Conservation (phyloP, 306 rosid genomes). For the Cicer cuneatum region DNA sequence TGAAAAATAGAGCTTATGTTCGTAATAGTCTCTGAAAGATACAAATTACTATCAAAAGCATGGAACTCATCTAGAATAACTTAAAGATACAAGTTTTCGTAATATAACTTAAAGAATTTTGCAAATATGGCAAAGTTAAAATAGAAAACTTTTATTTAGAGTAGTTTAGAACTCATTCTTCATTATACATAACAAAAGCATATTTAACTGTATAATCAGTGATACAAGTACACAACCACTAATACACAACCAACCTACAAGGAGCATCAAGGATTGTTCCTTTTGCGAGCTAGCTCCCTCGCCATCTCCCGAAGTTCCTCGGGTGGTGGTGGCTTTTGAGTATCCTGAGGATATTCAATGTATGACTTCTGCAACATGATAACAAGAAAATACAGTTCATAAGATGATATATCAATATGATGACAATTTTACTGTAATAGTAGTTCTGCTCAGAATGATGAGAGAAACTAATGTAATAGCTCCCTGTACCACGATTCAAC, state of each 20-base stretch:
- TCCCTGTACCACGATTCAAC: no score
- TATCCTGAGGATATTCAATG: slow-evolving; percentile 75
- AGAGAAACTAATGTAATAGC: no score
- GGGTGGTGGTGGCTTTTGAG: slow-evolving; percentile 77
- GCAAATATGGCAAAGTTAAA: not conserved
- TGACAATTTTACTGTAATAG: slow-evolving; percentile 1
- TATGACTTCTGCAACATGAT: slow-evolving; percentile 60
- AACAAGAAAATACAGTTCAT: slow-evolving; percentile 19
- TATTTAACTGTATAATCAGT: slow-evolving; percentile 33
- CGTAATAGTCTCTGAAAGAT: no score
- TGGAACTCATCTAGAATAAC: no score
- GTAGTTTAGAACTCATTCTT: slow-evolving; percentile 16
- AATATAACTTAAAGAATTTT: not conserved
- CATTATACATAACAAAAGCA: slow-evolving; percentile 16
- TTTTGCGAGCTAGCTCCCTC: slow-evolving; percentile 72
- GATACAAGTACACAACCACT: not conserved
- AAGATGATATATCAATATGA: not conserved
- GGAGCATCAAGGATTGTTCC: slow-evolving; percentile 54
- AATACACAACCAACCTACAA: slow-evolving; percentile 20
- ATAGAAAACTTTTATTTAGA: slow-evolving; percentile 13
- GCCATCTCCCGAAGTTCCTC: slow-evolving; percentile 87
- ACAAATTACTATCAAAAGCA: no score
- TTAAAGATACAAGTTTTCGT: no score
- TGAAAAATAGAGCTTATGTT: no score
- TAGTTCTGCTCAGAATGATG: not conserved